A percentile compares a stretch with the other conserved stretches of the same genome.
These are phyloP conservation scores for Cyclotella baltica DNA, from an alignment of 108 stramenopile genomes.

Conservation along the genomic window DNA sequence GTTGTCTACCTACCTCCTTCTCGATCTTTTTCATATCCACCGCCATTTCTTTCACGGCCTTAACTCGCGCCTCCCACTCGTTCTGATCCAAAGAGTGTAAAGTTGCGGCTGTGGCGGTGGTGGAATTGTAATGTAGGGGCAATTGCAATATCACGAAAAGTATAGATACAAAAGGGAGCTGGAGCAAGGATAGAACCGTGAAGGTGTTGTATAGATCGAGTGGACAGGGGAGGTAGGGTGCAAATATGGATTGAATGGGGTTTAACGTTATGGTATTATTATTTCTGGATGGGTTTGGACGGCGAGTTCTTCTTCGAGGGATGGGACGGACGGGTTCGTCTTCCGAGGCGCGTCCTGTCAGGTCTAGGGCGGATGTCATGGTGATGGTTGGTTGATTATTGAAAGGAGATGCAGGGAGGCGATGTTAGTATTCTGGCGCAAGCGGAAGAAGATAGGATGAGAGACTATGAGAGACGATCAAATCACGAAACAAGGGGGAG, in stretches of 20 bases:
- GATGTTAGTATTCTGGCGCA: too few relatives aligned
- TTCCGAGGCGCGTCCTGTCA: conserved; percentile 40
- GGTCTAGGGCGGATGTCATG: conserved; percentile 27
- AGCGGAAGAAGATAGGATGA: too few relatives aligned
- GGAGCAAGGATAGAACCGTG: conserved; percentile 36
- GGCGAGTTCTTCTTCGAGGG: neutral
- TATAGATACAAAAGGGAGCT: conserved; percentile 44
- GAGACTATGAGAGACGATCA: too few relatives aligned
- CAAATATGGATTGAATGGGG: conserved; percentile 23
- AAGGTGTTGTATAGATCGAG: conserved; percentile 31
- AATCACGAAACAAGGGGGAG: too few relatives aligned
- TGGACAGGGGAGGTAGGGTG: conserved; percentile 29
- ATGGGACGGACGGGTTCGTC: conserved; percentile 25
- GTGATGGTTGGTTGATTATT: too few relatives aligned
- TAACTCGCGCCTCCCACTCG: conserved; percentile 24
- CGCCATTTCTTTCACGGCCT: conserved; percentile 9
- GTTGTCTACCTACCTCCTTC: conserved; percentile 11
- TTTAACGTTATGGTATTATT: neutral
- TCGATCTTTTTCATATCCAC: conserved; percentile 10
- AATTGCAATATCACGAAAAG: conserved; percentile 39
- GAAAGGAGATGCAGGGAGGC: neutral
- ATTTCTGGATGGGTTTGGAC: too few relatives aligned
- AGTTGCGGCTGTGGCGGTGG: conserved; percentile 5
- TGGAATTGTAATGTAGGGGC: conserved; percentile 42
- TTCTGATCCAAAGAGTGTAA: conserved; percentile 2